A percentile compares a stretch with the other conserved stretches of the same genome.
Evolutionary conservation across 2,329 filamentous ascomycete species (phyloP).

Genomic region (Sporothrix brasiliensis): DNA sequence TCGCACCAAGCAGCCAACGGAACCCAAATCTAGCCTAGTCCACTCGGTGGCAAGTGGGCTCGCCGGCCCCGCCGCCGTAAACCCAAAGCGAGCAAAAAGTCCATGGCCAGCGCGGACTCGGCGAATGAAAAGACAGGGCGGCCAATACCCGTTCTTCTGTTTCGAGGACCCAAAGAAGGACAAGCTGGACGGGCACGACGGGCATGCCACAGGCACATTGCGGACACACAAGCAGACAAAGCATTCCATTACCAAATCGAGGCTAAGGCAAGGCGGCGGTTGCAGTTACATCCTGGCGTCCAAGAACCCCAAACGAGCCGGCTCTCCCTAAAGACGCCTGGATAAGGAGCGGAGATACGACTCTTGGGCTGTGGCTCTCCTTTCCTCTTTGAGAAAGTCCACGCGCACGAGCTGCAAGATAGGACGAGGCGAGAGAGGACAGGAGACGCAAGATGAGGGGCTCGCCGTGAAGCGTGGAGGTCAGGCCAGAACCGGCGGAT

Average conservation of each 20-base stretch:
- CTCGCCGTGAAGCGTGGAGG: background rate
- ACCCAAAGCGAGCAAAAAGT: conserved; percentile 35
- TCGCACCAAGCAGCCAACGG: background rate
- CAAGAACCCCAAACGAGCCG: background rate
- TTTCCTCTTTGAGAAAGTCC: conserved; percentile 32
- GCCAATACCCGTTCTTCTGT: too few species aligned
- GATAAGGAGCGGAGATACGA: conserved; percentile 24
- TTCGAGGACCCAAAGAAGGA: background rate
- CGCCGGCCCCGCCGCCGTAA: conserved; percentile 29
- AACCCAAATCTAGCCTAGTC: background rate
- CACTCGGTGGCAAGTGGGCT: background rate
- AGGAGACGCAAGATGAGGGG: background rate
- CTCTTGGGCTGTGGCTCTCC: background rate
- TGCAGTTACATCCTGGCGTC: background rate
- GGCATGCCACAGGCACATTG: background rate
- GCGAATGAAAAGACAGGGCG: background rate
- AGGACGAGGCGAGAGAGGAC: conserved; percentile 21
- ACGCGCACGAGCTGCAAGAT: conserved; percentile 25
- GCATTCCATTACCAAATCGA: conserved; percentile 10
- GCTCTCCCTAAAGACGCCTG: too few species aligned
- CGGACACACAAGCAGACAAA: background rate
- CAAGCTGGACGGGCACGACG: too few species aligned
- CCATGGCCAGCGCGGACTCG: conserved; percentile 21
- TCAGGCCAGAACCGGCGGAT: background rate
- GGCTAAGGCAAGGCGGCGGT: background rate